Conservation (phyloP, 192 early-diverging fungal species). For the Gaertneriomyces semiglobifer region DNA sequence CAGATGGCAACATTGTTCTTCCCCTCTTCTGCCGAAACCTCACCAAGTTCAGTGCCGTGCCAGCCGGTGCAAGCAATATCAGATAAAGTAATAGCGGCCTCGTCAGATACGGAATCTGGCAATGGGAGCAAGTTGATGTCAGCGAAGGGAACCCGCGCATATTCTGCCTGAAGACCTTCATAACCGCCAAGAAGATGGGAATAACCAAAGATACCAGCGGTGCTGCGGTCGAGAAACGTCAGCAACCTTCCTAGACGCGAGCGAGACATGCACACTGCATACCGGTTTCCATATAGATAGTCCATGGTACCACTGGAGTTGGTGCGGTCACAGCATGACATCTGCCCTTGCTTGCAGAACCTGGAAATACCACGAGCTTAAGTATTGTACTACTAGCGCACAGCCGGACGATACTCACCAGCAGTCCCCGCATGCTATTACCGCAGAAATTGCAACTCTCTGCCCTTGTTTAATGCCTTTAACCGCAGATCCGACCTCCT, state of each 20-base stretch:
- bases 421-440: constrained; percentile 52
- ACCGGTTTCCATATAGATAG: constrained; percentile 46
- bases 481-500: constrained; percentile 40
- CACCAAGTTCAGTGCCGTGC: constrained; percentile 41
- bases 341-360: constrained; percentile 22
- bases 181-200: constrained; percentile 45
- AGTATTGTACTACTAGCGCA: constrained; percentile 32
- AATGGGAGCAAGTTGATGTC: constrained; percentile 50
- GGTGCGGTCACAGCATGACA: constrained; percentile 47
- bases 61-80: constrained; percentile 50
- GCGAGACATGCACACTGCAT: not conserved
- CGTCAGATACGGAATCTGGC: constrained; percentile 38
- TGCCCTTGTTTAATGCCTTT: constrained; percentile 45
- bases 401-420: not conserved
- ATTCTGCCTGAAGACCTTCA: constrained; percentile 50
- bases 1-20: constrained; percentile 52
- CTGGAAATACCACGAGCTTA: constrained; percentile 8
- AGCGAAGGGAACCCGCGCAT: constrained; percentile 49
- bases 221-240: too few species aligned
- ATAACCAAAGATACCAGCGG: constrained; percentile 48
- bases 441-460: constrained; percentile 44
- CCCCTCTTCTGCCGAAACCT: constrained; percentile 21
- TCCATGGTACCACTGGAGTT: constrained; percentile 42
- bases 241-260: too few species aligned
- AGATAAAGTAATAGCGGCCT: constrained; percentile 48